Evolutionary conservation across 2,329 filamentous ascomycete genomes (phyloP).

Genomic region (Hawksworthiomyces lignivorus): DNA sequence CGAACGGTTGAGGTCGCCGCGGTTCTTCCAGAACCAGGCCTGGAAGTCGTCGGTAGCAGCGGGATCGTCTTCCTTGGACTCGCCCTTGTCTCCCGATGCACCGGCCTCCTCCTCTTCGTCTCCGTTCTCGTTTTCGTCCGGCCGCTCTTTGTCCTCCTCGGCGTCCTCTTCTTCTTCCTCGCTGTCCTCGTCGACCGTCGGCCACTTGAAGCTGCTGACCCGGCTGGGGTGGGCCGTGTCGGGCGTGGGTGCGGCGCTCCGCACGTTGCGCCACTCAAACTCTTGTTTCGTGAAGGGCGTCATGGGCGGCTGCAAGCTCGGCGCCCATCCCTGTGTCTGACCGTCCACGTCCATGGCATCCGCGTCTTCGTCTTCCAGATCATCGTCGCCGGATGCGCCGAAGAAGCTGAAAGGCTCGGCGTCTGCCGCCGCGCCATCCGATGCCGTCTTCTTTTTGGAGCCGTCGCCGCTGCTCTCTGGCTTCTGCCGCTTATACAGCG

Average conservation of each 20-base stretch:
- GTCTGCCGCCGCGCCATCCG: conserved; percentile 5
- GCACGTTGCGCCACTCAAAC: conserved; percentile 62
- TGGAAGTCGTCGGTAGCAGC: conserved; percentile 47
- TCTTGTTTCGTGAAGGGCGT: conserved; percentile 81
- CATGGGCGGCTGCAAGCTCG: conserved; percentile 43
- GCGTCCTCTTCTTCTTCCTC: conserved; percentile 35
- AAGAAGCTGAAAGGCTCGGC: conserved; percentile 72
- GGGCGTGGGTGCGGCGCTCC: conserved; percentile 88
- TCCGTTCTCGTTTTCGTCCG: conserved; percentile 24
- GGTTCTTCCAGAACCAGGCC: conserved; percentile 61
- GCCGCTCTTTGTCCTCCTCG: conserved; percentile 24
- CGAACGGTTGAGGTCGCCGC: conserved; percentile 55
- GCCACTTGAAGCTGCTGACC: conserved; percentile 45
- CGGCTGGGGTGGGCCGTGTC: conserved; percentile 76
- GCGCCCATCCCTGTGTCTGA: conserved; percentile 24
- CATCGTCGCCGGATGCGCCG: conserved; percentile 40
- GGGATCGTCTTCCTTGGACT: neutral
- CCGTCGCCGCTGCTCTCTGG: conserved; percentile 22
- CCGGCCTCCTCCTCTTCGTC: no score
- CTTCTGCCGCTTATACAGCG: conserved; percentile 73
- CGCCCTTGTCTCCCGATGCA: neutral
- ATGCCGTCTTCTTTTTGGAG: conserved; percentile 21
- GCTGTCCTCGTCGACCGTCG: conserved; percentile 36
- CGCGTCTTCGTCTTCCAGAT: conserved; percentile 33
- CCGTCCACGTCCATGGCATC: conserved; percentile 27